Evolutionary conservation across 106 monocot genomes (phyloP).

Genomic region (Dendrobium officinale): DNA sequence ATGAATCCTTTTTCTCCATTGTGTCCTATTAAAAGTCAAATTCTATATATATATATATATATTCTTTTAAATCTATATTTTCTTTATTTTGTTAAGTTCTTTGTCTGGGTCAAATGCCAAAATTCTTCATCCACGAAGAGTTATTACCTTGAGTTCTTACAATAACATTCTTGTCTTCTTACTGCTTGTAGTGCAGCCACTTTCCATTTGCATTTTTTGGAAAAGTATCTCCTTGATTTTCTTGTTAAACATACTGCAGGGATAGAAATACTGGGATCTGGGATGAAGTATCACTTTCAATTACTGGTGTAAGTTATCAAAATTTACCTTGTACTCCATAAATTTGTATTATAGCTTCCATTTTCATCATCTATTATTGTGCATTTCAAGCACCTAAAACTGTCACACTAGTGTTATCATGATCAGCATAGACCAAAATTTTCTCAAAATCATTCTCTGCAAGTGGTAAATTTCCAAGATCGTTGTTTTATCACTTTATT

Average conservation of each 20-base stretch:
- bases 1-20: no score
- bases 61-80: background rate
- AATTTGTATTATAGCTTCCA: background rate
- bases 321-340: background rate
- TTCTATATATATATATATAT: background rate
- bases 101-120: background rate
- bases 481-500: no score
- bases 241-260: slow-evolving; percentile 33
- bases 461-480: background rate
- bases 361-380: background rate
- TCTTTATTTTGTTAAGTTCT: background rate
- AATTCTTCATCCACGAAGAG: background rate
- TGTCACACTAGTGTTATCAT: background rate
- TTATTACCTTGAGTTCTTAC: background rate
- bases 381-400: background rate
- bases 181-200: background rate
- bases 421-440: background rate
- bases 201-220: background rate
- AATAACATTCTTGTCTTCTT: background rate
- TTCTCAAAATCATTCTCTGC: background rate
- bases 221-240: background rate
- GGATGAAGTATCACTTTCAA: slow-evolving; percentile 91
- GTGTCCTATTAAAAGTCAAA: no score
- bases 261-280: slow-evolving; percentile 99
- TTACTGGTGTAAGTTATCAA: slow-evolving; percentile 70